Evolutionary conservation across 495 filamentous ascomycete genomes (phyloP).

Genomic region (Mytilinidion resinicola): DNA sequence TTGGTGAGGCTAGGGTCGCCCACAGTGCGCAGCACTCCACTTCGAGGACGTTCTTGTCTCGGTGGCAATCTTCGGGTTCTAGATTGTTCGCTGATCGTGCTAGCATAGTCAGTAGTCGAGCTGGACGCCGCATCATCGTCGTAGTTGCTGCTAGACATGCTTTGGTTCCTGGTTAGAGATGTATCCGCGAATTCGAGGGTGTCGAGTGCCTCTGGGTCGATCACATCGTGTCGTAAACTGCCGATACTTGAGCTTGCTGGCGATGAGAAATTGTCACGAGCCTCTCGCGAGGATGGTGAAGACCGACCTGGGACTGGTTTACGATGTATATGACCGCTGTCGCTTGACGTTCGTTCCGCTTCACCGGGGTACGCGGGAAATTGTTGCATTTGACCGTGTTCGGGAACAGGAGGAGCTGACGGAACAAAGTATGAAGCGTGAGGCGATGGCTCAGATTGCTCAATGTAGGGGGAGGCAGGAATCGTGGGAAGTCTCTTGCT

Average conservation of each 20-base stretch:
- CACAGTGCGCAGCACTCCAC: conserved; percentile 76
- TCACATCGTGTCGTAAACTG: conserved; percentile 56
- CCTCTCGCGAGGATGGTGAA: conserved; percentile 20
- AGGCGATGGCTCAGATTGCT: conserved; percentile 23
- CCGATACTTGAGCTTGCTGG: conserved; percentile 49
- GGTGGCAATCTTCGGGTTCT: conserved; percentile 14
- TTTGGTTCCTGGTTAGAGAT: conserved; percentile 8
- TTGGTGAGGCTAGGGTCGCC: conserved; percentile 48
- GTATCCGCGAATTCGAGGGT: conserved; percentile 28
- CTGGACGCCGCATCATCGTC: conserved; percentile 29
- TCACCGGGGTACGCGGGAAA: conserved; percentile 2
- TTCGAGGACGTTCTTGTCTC: conserved; percentile 51
- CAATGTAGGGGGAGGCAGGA: conserved; percentile 35
- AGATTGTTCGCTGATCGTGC: conserved; percentile 31
- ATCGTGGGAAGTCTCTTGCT: conserved; percentile 35
- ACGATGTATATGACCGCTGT: conserved; percentile 17
- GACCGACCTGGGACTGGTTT: conserved; percentile 30
- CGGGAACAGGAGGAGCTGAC: conserved; percentile 35
- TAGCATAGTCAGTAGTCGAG: conserved; percentile 42
- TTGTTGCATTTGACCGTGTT: conserved; percentile 16
- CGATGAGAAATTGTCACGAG: conserved; percentile 17
- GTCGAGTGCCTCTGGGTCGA: conserved; percentile 61
- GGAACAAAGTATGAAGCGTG: conserved; percentile 2
- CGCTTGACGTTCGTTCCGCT: conserved; percentile 6
- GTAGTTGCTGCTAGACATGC: conserved; percentile 33